Conservation (phyloP, 805 yeast species). For the Starmera quercuum region DNA sequence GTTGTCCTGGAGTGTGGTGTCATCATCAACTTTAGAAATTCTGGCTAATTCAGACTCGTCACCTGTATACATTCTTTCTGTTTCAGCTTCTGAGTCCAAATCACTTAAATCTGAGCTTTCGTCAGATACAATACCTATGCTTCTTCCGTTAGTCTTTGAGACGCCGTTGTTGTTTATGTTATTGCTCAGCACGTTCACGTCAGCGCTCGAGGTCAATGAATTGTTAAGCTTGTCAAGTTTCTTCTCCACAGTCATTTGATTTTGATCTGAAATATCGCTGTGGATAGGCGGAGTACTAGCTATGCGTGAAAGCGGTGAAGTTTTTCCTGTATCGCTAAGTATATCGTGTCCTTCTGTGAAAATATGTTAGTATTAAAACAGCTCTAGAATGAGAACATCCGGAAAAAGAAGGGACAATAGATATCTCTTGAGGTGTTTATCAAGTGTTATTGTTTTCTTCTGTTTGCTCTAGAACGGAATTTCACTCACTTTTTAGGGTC, state of each 20-base stretch:
- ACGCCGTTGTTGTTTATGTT: no score
- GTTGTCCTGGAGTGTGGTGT: constrained; percentile 8
- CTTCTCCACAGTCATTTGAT: neutral
- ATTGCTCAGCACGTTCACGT: no score
- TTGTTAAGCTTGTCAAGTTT: neutral
- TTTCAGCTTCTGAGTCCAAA: constrained; percentile 80
- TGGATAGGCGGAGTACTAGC: neutral
- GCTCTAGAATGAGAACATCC: neutral
- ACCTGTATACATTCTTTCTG: constrained; percentile 68
- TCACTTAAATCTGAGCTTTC: constrained; percentile 43
- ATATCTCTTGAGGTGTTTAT: no score
- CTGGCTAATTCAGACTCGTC: constrained; percentile 31
- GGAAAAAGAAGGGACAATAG: neutral
- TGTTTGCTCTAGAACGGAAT: neutral
- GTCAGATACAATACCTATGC: constrained; percentile 17
- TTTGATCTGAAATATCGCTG: neutral
- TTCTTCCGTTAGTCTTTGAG: constrained; percentile 9
- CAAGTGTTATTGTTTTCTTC: constrained; percentile 9
- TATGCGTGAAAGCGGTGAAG: constrained; percentile 19
- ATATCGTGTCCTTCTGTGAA: constrained; percentile 2
- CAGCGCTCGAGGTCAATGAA: no score
- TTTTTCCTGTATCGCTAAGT: constrained; percentile 16
- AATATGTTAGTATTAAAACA: neutral
- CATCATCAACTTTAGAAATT: constrained; percentile 27
- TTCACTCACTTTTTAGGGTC: constrained; percentile 7